A percentile compares a stretch with the other conserved stretches of the same genome.
These are phyloP conservation scores for Colletotrichum sp. DNA, from an alignment of 2,329 filamentous ascomycete genomes.

Conservation along the genomic window DNA sequence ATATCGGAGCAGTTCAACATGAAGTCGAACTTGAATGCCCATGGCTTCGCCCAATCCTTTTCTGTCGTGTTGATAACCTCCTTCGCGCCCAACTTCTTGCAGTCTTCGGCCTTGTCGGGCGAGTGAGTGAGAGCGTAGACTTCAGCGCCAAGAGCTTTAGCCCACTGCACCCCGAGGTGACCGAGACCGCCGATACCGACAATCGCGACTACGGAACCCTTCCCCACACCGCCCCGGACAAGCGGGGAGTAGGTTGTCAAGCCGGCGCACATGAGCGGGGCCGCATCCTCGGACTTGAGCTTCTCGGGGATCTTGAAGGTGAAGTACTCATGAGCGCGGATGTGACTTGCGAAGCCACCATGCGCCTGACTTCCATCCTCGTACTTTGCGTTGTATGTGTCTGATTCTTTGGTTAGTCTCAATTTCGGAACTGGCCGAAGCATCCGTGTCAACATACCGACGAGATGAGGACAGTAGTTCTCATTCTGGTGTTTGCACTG, in stretches of 20 bases:
- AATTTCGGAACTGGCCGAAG: rapidly evolving
- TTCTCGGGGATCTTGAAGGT: slow-evolving; percentile 62
- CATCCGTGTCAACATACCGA: slow-evolving; percentile 32
- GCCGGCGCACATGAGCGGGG: slow-evolving; percentile 80
- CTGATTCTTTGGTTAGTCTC: slow-evolving; percentile 15
- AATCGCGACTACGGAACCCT: slow-evolving; percentile 74
- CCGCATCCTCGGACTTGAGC: slow-evolving; percentile 52
- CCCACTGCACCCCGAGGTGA: slow-evolving; percentile 75
- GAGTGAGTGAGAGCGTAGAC: slow-evolving; percentile 69
- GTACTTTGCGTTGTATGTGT: slow-evolving; percentile 65
- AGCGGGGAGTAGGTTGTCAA: slow-evolving; percentile 77
- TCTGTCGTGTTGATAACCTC: slow-evolving; percentile 52
- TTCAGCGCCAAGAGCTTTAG: slow-evolving; percentile 73
- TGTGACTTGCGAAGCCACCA: slow-evolving; percentile 64
- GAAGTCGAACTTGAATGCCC: slow-evolving; percentile 56
- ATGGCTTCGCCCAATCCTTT: slow-evolving; percentile 62
- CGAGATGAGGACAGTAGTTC: slow-evolving; percentile 52
- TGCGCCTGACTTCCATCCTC: slow-evolving; percentile 64
- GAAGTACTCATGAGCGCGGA: slow-evolving; percentile 62
- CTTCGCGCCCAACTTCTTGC: slow-evolving; percentile 66
- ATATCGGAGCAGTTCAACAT: slow-evolving; percentile 56
- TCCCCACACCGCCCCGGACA: slow-evolving; percentile 68
- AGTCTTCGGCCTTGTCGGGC: slow-evolving; percentile 62
- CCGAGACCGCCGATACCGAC: slow-evolving; percentile 77
- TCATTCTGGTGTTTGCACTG: slow-evolving; percentile 54